These are phyloP conservation scores for Acrocalymma vagum DNA, from an alignment of 2,329 filamentous ascomycete species.

Conservation along the genomic window DNA sequence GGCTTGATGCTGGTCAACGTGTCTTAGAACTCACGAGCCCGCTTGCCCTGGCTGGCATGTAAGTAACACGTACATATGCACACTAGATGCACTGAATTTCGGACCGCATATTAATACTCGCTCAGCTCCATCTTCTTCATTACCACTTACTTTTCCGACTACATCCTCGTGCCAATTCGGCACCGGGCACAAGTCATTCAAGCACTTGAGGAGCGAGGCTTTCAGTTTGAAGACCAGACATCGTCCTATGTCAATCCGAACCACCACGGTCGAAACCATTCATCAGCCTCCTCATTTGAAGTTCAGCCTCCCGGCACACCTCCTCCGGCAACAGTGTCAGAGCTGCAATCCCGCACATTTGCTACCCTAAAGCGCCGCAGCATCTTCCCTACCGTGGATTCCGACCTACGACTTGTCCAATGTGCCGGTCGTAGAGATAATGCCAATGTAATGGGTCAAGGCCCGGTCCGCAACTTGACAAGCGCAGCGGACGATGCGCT, in stretches of 20 bases:
- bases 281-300: slow-evolving; percentile 56
- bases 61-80: slow-evolving; percentile 36
- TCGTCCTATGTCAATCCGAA: slow-evolving; percentile 69
- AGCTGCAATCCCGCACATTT: slow-evolving; percentile 86
- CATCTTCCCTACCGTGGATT: slow-evolving; percentile 76
- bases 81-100: no score
- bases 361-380: slow-evolving; percentile 78
- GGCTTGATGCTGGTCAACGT: slow-evolving; percentile 88
- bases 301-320: slow-evolving; percentile 70
- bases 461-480: slow-evolving; percentile 34
- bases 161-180: slow-evolving; percentile 86
- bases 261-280: slow-evolving; percentile 58
- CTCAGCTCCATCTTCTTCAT: slow-evolving; percentile 94
- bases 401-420: slow-evolving; percentile 76
- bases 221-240: slow-evolving; percentile 75
- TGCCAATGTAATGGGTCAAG: slow-evolving; percentile 32
- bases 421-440: slow-evolving; percentile 73
- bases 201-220: slow-evolving; percentile 80
- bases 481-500: slow-evolving; percentile 53
- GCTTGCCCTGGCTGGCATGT: slow-evolving; percentile 88
- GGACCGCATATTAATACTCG: no score
- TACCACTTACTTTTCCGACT: slow-evolving; percentile 97
- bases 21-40: slow-evolving; percentile 93
- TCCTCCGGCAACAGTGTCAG: slow-evolving; percentile 77
- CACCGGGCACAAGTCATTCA: slow-evolving; percentile 77